Evolutionary conservation across 352 stramenopile species (phyloP).

Genomic region (Halophytophthora batemanensis): DNA sequence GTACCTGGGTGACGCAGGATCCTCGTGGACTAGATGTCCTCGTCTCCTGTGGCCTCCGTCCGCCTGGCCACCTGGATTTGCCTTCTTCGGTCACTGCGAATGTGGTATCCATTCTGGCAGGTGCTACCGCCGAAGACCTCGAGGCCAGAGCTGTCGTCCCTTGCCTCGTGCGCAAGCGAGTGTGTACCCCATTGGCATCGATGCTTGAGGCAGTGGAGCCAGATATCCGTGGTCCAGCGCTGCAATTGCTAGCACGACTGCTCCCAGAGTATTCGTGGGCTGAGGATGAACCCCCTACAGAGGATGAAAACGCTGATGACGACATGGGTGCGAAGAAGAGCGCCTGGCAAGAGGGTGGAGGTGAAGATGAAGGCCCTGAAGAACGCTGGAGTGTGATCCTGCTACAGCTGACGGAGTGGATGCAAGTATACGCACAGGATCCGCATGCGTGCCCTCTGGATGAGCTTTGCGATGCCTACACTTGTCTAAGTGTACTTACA

Average conservation of each 20-base stretch:
- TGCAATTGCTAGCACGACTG: conserved; percentile 43
- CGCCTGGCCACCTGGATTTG: conserved; percentile 28
- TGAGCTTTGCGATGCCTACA: conserved; percentile 41
- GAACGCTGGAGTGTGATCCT: conserved; percentile 47
- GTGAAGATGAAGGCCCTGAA: conserved; percentile 1
- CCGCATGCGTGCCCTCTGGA: conserved; percentile 23
- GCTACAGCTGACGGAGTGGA: conserved; percentile 63
- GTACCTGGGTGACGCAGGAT: conserved; percentile 32
- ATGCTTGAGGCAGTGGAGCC: conserved; percentile 58
- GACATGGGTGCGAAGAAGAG: neutral
- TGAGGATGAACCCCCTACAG: conserved; percentile 8
- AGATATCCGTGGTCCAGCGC: conserved; percentile 35
- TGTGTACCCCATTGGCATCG: conserved; percentile 37
- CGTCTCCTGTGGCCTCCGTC: conserved; percentile 29
- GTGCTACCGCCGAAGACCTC: conserved; percentile 10
- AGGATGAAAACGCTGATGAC: neutral
- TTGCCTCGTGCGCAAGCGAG: conserved; percentile 30
- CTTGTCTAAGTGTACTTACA: conserved; percentile 40
- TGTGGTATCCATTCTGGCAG: conserved; percentile 38
- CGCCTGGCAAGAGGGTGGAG: neutral
- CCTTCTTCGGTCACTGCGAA: conserved; percentile 35
- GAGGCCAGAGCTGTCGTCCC: conserved; percentile 15
- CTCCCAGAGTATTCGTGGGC: conserved; percentile 24
- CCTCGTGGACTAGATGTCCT: conserved; percentile 32
- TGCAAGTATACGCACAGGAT: conserved; percentile 63